Conservation (phyloP, 2,329 filamentous ascomycete species). For the Zopfia rhizophila region DNA sequence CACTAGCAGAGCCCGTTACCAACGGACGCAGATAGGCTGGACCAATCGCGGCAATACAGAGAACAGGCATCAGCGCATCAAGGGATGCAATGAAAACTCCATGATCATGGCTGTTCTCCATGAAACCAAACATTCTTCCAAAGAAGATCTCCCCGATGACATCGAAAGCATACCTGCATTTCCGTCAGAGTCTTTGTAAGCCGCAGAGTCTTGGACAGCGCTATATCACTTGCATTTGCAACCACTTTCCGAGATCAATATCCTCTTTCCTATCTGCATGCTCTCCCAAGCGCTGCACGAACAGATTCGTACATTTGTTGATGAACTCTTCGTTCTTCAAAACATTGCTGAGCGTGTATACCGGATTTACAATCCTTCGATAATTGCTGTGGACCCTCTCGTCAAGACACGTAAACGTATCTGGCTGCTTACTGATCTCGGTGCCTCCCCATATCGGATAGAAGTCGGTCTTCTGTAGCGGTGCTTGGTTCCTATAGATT, state of each 20-base stretch:
- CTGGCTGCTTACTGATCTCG: constrained; percentile 30
- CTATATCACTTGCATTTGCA: constrained; percentile 29
- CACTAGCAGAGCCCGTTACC: constrained; percentile 34
- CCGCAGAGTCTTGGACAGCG: neutral
- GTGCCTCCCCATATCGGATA: constrained; percentile 21
- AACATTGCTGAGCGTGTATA: constrained; percentile 56
- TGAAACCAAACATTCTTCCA: constrained; percentile 55
- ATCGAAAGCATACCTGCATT: constrained; percentile 53
- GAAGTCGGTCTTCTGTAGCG: constrained; percentile 28
- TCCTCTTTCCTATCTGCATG: constrained; percentile 26
- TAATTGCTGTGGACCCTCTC: constrained; percentile 29
- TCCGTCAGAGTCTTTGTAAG: neutral
- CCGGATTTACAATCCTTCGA: constrained; percentile 28
- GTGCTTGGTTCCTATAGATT: constrained; percentile 26
- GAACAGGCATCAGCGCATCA: constrained; percentile 45
- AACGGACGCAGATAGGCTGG: constrained; percentile 42
- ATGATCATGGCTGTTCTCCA: constrained; percentile 52
- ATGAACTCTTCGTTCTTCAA: constrained; percentile 44
- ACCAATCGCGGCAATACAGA: constrained; percentile 39
- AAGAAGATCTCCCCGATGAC: constrained; percentile 56
- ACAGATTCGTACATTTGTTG: constrained; percentile 33
- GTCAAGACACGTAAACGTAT: constrained; percentile 31
- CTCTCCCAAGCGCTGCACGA: constrained; percentile 32
- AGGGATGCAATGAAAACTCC: constrained; percentile 52
- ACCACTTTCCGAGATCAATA: constrained; percentile 40